phyloP scores from a whole-genome alignment of 176 grass and related monocot species.

The Phoenix roebelenii region DNA sequence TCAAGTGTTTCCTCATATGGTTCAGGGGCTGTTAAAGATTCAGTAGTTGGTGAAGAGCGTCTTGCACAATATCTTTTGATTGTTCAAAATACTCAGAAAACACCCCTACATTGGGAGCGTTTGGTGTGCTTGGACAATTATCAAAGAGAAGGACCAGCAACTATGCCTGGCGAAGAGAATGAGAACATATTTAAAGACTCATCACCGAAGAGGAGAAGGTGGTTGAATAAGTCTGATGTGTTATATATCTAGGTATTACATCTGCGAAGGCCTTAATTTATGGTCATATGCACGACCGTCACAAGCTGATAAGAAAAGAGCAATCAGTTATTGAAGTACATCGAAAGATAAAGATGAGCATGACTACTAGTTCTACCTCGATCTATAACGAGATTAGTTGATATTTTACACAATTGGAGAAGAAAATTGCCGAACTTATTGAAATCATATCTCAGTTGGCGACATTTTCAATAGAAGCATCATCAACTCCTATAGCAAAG shows the following conservation, averaged over 20 bases:
- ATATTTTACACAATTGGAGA: no score
- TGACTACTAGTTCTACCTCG: no score
- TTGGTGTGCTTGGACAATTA: conserved; percentile 20
- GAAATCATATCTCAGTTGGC: no score
- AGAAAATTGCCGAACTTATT: no score
- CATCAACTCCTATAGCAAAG: no score
- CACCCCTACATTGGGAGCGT: conserved; percentile 75
- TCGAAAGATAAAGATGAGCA: no score
- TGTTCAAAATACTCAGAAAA: conserved; percentile 78
- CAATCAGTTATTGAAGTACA: no score
- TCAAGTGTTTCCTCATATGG: conserved; percentile 9
- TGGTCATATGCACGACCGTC: no score
- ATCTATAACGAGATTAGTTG: no score
- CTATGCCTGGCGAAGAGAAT: conserved; percentile 11
- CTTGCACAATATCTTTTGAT: conserved; percentile 80
- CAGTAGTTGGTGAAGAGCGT: conserved; percentile 86
- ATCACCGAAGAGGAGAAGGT: conserved; percentile 23
- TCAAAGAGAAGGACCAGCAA: conserved; percentile 24
- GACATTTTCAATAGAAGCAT: no score
- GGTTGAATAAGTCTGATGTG: conserved; percentile 38
- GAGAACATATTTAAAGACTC: conserved; percentile 20
- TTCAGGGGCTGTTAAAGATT: conserved; percentile 85
- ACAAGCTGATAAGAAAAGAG: no score
- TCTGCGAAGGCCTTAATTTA: no score
- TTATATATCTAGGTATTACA: conserved; percentile 68